A percentile compares a stretch with the other conserved stretches of the same genome.
phyloP scores from a whole-genome alignment of 805 yeast genomes.

The Metschnikowia baotianmanensis region DNA sequence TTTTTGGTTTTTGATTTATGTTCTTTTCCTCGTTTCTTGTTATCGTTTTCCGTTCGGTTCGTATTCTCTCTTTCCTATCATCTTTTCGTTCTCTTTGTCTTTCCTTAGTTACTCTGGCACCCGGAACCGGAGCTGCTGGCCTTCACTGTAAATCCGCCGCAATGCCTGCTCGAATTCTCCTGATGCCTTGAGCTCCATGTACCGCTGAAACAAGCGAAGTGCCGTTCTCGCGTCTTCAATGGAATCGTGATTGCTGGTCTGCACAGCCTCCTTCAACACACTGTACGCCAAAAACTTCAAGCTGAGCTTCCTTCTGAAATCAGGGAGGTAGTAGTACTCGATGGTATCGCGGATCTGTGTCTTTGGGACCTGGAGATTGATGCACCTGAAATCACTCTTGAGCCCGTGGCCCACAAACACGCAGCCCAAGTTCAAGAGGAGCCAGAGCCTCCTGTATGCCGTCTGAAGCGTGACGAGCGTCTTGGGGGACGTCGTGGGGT shows the following conservation, averaged over 20 bases:
- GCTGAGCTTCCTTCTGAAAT: constrained; percentile 74
- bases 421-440: constrained; percentile 83
- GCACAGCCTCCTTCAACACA: constrained; percentile 72
- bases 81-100: not conserved
- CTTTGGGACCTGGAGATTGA: constrained; percentile 84
- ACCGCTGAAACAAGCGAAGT: constrained; percentile 68
- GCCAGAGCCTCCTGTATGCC: constrained; percentile 87
- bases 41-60: too few species aligned
- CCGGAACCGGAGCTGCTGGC: constrained; percentile 52
- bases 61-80: not conserved
- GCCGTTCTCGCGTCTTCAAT: constrained; percentile 95
- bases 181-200: constrained; percentile 53
- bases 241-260: constrained; percentile 92
- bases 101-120: constrained; percentile 35
- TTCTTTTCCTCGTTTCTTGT: not conserved
- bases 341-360: constrained; percentile 89
- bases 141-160: constrained; percentile 68
- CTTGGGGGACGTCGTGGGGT: constrained; percentile 60
- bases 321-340: constrained; percentile 69
- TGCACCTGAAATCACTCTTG: constrained; percentile 86
- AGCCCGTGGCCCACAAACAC: constrained; percentile 95
- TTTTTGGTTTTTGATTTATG: not conserved
- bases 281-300: constrained; percentile 84
- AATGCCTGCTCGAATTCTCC: constrained; percentile 64
- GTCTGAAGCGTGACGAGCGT: constrained; percentile 76